Conservation (phyloP, 2,329 filamentous ascomycete genomes). For the Rasamsonia emersonii region DNA sequence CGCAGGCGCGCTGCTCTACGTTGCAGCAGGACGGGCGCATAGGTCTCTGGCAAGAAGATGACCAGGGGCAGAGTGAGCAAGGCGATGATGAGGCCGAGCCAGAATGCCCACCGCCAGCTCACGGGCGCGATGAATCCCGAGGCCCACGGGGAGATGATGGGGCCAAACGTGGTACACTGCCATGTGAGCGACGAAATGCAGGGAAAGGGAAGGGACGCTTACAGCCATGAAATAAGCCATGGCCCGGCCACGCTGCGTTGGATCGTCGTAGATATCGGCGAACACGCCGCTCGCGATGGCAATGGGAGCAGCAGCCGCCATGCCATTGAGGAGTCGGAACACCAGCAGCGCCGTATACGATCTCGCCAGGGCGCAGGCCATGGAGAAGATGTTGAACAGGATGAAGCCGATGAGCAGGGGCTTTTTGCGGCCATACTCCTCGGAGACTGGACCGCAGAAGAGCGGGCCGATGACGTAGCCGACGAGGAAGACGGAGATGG, state of each 20-base stretch:
- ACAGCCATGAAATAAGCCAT: conserved; percentile 38
- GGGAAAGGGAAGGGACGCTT: conserved; percentile 8
- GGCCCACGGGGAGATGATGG: conserved; percentile 35
- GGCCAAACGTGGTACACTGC: conserved; percentile 32
- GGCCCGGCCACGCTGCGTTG: conserved; percentile 31
- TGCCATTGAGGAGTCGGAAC: conserved; percentile 39
- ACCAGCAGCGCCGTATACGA: conserved; percentile 34
- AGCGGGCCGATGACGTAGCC: conserved; percentile 37
- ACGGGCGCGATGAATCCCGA: conserved; percentile 37
- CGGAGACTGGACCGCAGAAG: conserved; percentile 36
- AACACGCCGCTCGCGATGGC: conserved; percentile 38
- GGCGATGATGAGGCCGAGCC: conserved; percentile 61
- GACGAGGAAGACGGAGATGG: conserved; percentile 33
- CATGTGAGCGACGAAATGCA: background rate
- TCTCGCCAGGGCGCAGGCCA: conserved; percentile 36
- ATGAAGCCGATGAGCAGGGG: conserved; percentile 45
- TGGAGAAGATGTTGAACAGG: conserved; percentile 33
- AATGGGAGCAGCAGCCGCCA: conserved; percentile 37
- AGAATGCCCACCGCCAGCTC: conserved; percentile 43
- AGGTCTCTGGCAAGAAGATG: conserved; percentile 57
- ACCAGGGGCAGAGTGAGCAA: conserved; percentile 49
- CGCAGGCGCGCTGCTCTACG: conserved; percentile 51
- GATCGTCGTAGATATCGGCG: conserved; percentile 40
- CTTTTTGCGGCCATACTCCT: conserved; percentile 33
- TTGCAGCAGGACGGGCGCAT: conserved; percentile 50